Conservation (phyloP, 352 stramenopile genomes). For the Globisporangium paddicum region DNA sequence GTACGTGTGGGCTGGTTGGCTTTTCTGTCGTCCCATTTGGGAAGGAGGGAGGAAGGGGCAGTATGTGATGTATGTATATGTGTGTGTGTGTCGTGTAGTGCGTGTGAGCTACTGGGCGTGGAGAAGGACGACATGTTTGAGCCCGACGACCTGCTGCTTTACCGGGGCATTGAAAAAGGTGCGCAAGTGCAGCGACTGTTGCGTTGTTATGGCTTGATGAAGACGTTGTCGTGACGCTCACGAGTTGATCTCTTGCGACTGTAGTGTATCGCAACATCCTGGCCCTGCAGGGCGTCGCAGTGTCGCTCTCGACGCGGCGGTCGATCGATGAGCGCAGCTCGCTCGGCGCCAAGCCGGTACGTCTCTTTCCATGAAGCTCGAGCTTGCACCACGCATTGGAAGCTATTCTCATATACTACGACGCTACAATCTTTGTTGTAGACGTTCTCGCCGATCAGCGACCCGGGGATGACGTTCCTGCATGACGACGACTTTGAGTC, state of each 20-base stretch:
- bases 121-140: conserved; percentile 54
- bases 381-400: no score
- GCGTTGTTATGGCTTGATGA: no score
- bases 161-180: conserved; percentile 68
- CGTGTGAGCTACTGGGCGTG: conserved; percentile 66
- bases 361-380: neutral
- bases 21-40: neutral
- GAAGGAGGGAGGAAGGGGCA: no score
- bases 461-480: conserved; percentile 35
- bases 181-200: no score
- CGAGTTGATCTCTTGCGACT: conserved; percentile 1
- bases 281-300: conserved; percentile 59
- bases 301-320: conserved; percentile 68
- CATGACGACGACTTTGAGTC: conserved; percentile 41
- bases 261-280: conserved; percentile 81
- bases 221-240: neutral
- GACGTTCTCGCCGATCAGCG: conserved; percentile 41
- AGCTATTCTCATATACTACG: no score
- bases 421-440: conserved; percentile 4
- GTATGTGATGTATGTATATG: neutral
- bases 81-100: conserved; percentile 23
- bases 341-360: conserved; percentile 25
- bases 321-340: conserved; percentile 80
- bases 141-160: conserved; percentile 63
- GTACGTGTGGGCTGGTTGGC: conserved; percentile 23